Evolutionary conservation across 2,329 filamentous ascomycete species (phyloP).

Genomic region (Curvularia hawaiiensis): DNA sequence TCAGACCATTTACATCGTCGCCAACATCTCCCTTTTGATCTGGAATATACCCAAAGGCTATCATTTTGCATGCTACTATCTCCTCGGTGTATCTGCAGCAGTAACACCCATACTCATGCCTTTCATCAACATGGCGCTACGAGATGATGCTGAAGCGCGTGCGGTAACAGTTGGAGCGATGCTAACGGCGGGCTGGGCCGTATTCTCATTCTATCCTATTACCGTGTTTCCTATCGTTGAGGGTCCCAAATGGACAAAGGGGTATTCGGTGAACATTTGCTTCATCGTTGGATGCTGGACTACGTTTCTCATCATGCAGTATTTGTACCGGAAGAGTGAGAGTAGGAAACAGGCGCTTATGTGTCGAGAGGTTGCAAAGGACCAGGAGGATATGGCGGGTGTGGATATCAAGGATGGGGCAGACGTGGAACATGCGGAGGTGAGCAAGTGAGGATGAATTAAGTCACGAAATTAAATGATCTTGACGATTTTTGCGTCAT

Average conservation of each 20-base stretch:
- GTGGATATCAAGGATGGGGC: slow-evolving; percentile 27
- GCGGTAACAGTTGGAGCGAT: slow-evolving; percentile 58
- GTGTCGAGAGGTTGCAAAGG: slow-evolving; percentile 23
- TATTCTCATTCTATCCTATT: slow-evolving; percentile 45
- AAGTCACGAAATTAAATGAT: not conserved
- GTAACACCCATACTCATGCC: slow-evolving; percentile 46
- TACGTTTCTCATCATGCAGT: slow-evolving; percentile 48
- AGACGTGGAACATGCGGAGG: slow-evolving; percentile 31
- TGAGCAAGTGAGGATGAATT: slow-evolving; percentile 18
- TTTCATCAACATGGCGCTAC: slow-evolving; percentile 46
- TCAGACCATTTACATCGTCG: slow-evolving; percentile 50
- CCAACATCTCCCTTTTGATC: slow-evolving; percentile 54
- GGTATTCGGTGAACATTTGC: slow-evolving; percentile 55
- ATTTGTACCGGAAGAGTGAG: slow-evolving; percentile 44
- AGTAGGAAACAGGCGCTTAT: slow-evolving; percentile 24
- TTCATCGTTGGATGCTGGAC: slow-evolving; percentile 55
- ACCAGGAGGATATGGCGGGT: slow-evolving; percentile 34
- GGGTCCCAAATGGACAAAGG: slow-evolving; percentile 54
- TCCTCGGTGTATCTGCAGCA: slow-evolving; percentile 43
- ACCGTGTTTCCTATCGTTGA: slow-evolving; percentile 44
- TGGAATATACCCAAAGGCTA: slow-evolving; percentile 57
- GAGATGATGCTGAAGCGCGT: slow-evolving; percentile 55
- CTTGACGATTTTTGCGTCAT: not conserved
- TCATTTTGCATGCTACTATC: slow-evolving; percentile 45
- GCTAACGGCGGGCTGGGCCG: slow-evolving; percentile 44